Conservation (phyloP, 202 grass and related monocot genomes). For the Zizania palustris region DNA sequence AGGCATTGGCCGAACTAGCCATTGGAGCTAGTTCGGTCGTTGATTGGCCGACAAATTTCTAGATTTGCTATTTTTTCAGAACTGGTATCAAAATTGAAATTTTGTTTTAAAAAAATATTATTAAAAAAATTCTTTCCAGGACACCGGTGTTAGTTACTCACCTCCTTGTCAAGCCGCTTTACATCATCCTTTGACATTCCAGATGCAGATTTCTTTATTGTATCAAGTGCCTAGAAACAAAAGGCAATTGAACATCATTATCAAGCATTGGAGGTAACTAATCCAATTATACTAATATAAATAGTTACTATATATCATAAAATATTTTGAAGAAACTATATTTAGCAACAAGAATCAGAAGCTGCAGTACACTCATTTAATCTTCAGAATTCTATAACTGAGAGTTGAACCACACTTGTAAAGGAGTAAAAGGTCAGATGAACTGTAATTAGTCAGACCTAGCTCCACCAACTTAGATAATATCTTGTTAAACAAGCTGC, state of each 20-base stretch:
- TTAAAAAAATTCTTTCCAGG: too few species aligned
- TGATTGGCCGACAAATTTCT: too few species aligned
- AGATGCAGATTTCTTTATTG: slow-evolving; percentile 87
- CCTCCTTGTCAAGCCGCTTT: slow-evolving; percentile 91
- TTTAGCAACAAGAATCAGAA: not conserved
- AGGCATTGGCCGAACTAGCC: too few species aligned
- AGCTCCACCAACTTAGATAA: not conserved
- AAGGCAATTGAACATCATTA: slow-evolving; percentile 22
- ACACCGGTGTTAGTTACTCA: slow-evolving; percentile 34
- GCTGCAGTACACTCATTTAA: not conserved
- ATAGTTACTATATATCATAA: not conserved
- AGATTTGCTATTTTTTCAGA: too few species aligned
- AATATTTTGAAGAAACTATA: too few species aligned
- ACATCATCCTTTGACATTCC: slow-evolving; percentile 88
- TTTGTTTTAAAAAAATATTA: too few species aligned
- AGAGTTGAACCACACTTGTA: not conserved
- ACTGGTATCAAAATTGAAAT: too few species aligned
- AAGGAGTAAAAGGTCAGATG: not conserved
- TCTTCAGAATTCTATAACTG: not conserved
- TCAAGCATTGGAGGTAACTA: slow-evolving; percentile 10
- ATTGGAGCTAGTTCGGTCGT: too few species aligned
- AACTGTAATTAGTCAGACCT: slow-evolving; percentile 8
- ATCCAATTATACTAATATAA: not conserved
- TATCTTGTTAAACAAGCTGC: slow-evolving; percentile 2
- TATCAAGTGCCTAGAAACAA: slow-evolving; percentile 73